Evolutionary conservation across 176 grass and related monocot genomes (phyloP).

Genomic region (Eleusine indica): DNA sequence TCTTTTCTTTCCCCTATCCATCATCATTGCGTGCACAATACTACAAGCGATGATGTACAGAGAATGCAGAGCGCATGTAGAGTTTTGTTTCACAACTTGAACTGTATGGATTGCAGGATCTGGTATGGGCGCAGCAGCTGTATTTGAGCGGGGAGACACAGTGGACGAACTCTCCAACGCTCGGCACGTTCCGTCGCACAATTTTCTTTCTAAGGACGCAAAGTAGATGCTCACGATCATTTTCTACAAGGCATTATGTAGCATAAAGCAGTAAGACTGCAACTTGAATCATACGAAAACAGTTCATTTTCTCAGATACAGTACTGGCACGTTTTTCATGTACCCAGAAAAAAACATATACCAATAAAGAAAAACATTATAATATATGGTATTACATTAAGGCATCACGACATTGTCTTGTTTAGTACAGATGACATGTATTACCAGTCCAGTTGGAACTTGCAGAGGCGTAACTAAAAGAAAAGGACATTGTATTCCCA

Average conservation of each 20-base stretch:
- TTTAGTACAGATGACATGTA: neutral
- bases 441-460: neutral
- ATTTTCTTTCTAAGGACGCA: constrained; percentile 66
- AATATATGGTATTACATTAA: neutral
- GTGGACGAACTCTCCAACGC: constrained; percentile 59
- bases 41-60: neutral
- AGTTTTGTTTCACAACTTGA: neutral
- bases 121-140: constrained; percentile 93
- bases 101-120: constrained; percentile 53
- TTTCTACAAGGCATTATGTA: neutral
- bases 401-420: neutral
- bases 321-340: neutral
- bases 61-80: neutral
- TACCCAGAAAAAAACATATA: neutral
- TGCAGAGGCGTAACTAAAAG: neutral
- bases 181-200: constrained; percentile 48
- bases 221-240: constrained; percentile 12
- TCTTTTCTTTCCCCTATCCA: neutral
- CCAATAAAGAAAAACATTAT: neutral
- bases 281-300: neutral
- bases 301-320: neutral
- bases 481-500: no score
- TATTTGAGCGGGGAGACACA: constrained; percentile 70
- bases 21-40: neutral
- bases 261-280: constrained; percentile 11